Conservation (phyloP, 1,139 yeast species). For the Blastobotrys illinoisensis region DNA sequence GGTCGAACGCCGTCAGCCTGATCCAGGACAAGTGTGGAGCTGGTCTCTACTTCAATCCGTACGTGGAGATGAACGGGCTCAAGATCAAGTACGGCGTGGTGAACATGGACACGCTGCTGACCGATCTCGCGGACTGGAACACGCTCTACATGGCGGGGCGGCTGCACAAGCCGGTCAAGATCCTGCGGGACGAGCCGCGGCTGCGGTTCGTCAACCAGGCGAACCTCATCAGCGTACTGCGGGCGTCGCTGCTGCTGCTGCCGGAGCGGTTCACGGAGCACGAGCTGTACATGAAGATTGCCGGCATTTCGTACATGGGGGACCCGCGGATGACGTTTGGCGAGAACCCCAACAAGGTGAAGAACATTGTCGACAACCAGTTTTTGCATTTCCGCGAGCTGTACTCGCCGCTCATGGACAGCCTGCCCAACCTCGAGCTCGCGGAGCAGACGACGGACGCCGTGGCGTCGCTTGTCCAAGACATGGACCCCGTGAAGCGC, state of each 20-base stretch:
- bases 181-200: constrained; percentile 56
- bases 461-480: constrained; percentile 33
- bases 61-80: constrained; percentile 56
- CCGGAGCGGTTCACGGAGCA: constrained; percentile 51
- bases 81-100: constrained; percentile 85
- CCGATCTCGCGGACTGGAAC: constrained; percentile 77
- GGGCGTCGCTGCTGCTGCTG: constrained; percentile 61
- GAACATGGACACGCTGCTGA: constrained; percentile 51
- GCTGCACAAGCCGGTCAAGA: constrained; percentile 87
- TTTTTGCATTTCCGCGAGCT: constrained; percentile 59
- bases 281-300: constrained; percentile 68
- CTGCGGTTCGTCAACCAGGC: constrained; percentile 64
- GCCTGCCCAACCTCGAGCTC: constrained; percentile 35
- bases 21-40: constrained; percentile 70
- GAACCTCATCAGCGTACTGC: constrained; percentile 72
- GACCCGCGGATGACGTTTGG: constrained; percentile 85
- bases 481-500: constrained; percentile 32
- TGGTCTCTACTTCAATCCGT: constrained; percentile 93
- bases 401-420: constrained; percentile 62
- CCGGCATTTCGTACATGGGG: constrained; percentile 81
- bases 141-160: constrained; percentile 88
- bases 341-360: constrained; percentile 85
- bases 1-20: constrained; percentile 52
- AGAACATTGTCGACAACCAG: constrained; percentile 79
- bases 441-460: constrained; percentile 13